Evolutionary conservation across 345 rosid genomes (phyloP).

Genomic region (Noccaea caerulescens): DNA sequence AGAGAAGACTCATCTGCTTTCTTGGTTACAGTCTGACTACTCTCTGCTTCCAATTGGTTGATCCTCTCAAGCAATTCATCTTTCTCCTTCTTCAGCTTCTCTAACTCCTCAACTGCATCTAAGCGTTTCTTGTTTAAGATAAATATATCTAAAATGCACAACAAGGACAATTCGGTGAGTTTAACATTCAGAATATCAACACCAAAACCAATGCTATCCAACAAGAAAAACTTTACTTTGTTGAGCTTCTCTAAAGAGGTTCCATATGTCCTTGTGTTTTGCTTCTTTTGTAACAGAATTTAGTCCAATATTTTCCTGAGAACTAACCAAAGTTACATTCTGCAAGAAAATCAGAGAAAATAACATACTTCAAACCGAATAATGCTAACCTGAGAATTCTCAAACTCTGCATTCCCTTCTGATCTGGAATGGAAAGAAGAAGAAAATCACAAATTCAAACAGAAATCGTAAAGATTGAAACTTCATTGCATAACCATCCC

Average conservation of each 20-base stretch:
- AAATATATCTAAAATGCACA: constrained; percentile 57
- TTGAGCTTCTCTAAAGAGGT: constrained; percentile 76
- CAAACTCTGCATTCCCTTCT: constrained; percentile 46
- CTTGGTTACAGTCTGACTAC: constrained; percentile 41
- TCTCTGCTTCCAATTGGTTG: constrained; percentile 53
- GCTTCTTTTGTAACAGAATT: constrained; percentile 43
- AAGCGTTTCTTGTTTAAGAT: constrained; percentile 70
- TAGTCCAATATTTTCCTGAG: constrained; percentile 47
- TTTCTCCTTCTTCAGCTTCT: constrained; percentile 57
- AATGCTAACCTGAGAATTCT: constrained; percentile 50
- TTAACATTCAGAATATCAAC: background rate
- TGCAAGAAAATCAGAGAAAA: background rate
- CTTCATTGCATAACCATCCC: background rate
- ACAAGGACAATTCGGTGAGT: constrained; percentile 1
- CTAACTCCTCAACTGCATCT: constrained; percentile 64
- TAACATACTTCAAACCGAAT: background rate
- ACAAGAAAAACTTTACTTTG: constrained; percentile 46
- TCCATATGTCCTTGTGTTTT: constrained; percentile 60
- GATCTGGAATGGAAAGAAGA: constrained; percentile 43
- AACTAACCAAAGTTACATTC: constrained; percentile 18
- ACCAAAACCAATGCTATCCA: constrained; percentile 12
- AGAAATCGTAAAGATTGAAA: background rate
- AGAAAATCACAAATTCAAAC: background rate
- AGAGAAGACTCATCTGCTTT: constrained; percentile 60
- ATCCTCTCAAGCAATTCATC: constrained; percentile 56